A percentile compares a stretch with the other conserved stretches of the same genome.
Conservation (phyloP, 129 eudicot species). For the Saussurea involucrata region DNA sequence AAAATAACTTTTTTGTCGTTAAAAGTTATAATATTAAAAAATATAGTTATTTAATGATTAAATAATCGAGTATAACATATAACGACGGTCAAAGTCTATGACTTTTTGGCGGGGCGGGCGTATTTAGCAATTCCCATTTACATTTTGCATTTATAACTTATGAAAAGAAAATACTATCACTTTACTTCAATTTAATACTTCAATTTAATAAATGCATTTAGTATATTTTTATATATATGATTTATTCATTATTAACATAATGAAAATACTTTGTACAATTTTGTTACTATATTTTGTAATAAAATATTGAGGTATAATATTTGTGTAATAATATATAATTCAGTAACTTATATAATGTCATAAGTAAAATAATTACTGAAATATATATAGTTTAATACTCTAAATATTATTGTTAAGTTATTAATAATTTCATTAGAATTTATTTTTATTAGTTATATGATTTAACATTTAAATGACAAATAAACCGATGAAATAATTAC, state of each 20-base stretch:
- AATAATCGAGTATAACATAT: no score
- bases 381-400: neutral
- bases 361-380: neutral
- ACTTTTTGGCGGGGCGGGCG: no score
- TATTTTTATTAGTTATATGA: neutral
- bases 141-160: no score
- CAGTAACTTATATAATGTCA: neutral
- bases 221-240: neutral
- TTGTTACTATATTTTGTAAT: neutral
- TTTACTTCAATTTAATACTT: neutral
- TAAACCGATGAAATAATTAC: neutral
- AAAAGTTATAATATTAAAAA: no score
- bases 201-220: neutral
- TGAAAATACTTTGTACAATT: neutral
- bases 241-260: neutral
- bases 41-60: no score
- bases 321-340: neutral
- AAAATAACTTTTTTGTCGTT: no score
- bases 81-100: no score
- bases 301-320: neutral
- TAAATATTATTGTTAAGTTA: neutral
- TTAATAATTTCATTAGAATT: neutral
- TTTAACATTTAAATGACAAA: neutral
- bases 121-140: no score
- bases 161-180: neutral